Evolutionary conservation across 2,329 filamentous ascomycete species (phyloP), one percentile per base, ranked within the genome.

Genomic region (Cercospora sesami): DNA sequence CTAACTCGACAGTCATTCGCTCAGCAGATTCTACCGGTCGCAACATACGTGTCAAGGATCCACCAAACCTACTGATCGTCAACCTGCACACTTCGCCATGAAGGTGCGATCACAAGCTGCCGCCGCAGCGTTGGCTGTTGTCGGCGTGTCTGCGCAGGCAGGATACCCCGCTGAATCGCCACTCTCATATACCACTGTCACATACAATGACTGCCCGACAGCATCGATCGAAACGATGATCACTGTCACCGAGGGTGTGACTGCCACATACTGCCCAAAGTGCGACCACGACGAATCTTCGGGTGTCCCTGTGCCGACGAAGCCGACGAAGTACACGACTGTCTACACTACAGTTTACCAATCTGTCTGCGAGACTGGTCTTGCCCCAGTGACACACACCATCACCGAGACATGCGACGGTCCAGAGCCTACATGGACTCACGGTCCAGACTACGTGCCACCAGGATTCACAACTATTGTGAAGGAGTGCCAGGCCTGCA

Each of bases 401-500:
- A 73, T 79, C 64, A 80, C 78, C 36, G 78, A 80, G 62, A 76
- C 72, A 65, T 80, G 78, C 71, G 71, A 72, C 16, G 77, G 75
- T 36, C 63, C 74, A 9, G 76, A 73, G 45, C 77, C 78, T 18
- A 78, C 78, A 10, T 79, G 74, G 74, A 75, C 74, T 14, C 72
- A 75, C 39, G 77, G 75, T 57, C 71, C 76, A 30, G 70, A 67
- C 64, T 75, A 79, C 66, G 70, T 79, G 30, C 78, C 78, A 14
- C 74, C 74, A 48, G 77, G 76, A 68, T 79, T 77, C 72, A 79
- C 77, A 16, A 73, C 76, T 57, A 78, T 74, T 18, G 74, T 75
- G 53, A 75, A 75, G 68, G 71, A 75, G 8, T 80, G 78, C 74
- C 69, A 70, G n/a, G 73, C 72, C 26, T 79, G 76, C 66, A 73